These are phyloP conservation scores for Linum usitatissimum DNA, from an alignment of 345 rosid species.

Conservation along the genomic window DNA sequence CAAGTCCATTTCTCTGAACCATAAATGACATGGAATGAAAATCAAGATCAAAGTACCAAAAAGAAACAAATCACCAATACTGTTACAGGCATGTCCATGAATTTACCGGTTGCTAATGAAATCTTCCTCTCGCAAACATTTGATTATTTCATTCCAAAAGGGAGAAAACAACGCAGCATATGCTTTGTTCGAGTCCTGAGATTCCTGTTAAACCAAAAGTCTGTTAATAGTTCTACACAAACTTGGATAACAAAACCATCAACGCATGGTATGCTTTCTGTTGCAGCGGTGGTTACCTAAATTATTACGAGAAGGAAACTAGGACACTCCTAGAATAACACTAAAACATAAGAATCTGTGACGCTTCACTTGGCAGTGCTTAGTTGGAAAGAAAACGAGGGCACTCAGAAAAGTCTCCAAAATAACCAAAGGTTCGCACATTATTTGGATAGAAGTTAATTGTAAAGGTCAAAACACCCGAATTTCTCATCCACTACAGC, in stretches of 20 bases:
- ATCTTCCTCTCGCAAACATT: constrained; percentile 95
- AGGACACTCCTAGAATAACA: not conserved
- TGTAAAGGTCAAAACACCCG: not conserved
- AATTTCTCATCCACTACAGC: not conserved
- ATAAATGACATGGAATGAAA: constrained; percentile 5
- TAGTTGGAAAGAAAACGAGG: no score
- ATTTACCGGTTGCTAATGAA: constrained; percentile 75
- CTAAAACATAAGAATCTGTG: no score
- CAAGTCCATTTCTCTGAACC: constrained; percentile 87
- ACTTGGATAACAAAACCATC: not conserved
- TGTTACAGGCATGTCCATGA: constrained; percentile 1
- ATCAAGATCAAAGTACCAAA: constrained; percentile 1
- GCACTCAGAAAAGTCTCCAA: not conserved
- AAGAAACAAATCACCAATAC: constrained; percentile 3
- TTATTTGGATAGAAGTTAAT: not conserved
- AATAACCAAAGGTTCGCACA: not conserved
- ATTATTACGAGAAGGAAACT: not conserved
- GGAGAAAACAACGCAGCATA: constrained; percentile 91
- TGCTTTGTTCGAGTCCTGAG: constrained; percentile 55
- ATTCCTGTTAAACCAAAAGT: constrained; percentile 37
- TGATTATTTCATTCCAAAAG: constrained; percentile 96
- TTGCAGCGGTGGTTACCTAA: not conserved
- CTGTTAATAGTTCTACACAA: not conserved
- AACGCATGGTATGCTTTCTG: not conserved
- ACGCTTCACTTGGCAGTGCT: no score